phyloP scores from a whole-genome alignment of 345 rosid species.

The Melaleuca quinquenervia region DNA sequence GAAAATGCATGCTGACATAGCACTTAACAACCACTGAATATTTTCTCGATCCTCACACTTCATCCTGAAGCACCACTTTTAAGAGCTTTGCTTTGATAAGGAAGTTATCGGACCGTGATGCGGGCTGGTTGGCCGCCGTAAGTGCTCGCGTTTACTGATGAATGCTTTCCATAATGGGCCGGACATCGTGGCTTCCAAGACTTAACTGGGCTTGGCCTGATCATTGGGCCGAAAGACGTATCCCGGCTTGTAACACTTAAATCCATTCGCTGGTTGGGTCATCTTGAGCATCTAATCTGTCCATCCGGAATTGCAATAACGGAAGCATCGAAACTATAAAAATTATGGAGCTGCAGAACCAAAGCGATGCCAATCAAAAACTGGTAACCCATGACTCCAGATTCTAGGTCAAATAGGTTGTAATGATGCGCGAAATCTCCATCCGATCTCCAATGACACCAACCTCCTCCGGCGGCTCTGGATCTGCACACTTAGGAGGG shows the following conservation, averaged over 20 bases:
- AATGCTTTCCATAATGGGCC: neutral
- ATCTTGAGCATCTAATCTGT: neutral
- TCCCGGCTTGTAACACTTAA: neutral
- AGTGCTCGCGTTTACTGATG: neutral
- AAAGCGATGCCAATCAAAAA: neutral
- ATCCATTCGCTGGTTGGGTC: neutral
- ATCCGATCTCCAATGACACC: neutral
- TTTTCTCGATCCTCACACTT: too few relatives aligned
- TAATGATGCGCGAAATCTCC: neutral
- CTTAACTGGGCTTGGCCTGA: neutral
- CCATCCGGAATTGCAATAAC: accelerated
- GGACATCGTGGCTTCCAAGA: neutral
- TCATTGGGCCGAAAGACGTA: neutral
- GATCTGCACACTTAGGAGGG: neutral
- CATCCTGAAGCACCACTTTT: neutral
- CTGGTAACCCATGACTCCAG: neutral
- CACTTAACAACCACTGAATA: too few relatives aligned
- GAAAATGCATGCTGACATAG: too few relatives aligned
- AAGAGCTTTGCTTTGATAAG: neutral
- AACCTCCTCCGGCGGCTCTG: neutral
- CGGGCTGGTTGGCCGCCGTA: neutral
- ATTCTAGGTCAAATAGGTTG: neutral
- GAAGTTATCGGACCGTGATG: neutral
- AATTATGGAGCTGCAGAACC: neutral
- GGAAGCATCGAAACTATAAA: neutral